Base-by-base conservation (phyloP, 192 early-diverging fungal genomes). In the Coemansia javaensis region DNA sequence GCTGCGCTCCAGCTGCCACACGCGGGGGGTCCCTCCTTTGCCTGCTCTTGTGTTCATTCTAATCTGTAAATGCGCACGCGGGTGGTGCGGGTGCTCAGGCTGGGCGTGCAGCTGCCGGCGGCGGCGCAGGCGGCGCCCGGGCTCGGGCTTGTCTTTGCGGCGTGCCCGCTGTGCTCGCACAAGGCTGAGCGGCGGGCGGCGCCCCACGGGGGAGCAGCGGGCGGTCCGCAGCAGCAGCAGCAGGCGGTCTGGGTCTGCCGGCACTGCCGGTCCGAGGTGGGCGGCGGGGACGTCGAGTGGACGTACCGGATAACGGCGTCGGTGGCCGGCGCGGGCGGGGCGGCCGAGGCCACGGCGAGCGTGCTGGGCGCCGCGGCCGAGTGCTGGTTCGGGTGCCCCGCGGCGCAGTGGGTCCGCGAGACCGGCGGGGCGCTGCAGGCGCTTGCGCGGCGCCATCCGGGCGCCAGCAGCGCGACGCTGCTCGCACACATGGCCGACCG, bases 361-460 rank as follows among this genome's bases (percentile, higher is more conserved):
- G 40, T 53, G 1, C 40, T 66, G 11, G 63, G 63, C 7, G 4
- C 56, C 13, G 40, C 20, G 2, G 55, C 50, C 3, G 56, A 66
- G 5, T 34, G 23, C 14, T 59, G 50, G 40, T 66, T 66, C 44
- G 63, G 63, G 13, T 66, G 63, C 45, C 20, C 56, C 10, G 63
- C 63, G 0, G 37, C 56, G 4, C 40, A 59, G 32, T 66, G 63
- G 63, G 63, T 59, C 2, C 40, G 43, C 11, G 55, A 49, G 25
- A 47, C 47, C 13, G 32, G 17, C n/a, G 32, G 38, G 6, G 49
- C 34, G 16, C 15, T 31, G 21, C 44, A 34, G 25, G 40, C 27
- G 6, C 46, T 62, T 32, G 35, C 15, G 27, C 16, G 17, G 36
- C 24, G 40, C 22, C 30, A 37, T 14, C 18, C 16, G 0, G 39